These are phyloP conservation scores for Zymoseptoria ardabiliae DNA, from an alignment of 2,329 filamentous ascomycete species.

Conservation along the genomic window DNA sequence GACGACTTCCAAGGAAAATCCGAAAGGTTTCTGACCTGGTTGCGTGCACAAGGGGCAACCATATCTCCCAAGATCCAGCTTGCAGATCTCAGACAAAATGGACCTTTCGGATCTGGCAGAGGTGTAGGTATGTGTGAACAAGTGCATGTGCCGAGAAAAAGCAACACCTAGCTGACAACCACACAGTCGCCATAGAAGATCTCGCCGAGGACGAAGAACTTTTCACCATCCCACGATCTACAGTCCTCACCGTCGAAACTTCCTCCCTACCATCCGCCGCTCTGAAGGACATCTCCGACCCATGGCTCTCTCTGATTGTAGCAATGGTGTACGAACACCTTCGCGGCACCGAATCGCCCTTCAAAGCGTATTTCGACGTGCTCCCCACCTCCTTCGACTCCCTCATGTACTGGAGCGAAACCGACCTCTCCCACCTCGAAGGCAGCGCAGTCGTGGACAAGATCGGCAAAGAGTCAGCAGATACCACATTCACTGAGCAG, in stretches of 20 bases:
- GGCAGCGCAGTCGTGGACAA: conserved; percentile 69
- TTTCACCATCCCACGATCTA: conserved; percentile 67
- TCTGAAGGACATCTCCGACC: conserved; percentile 33
- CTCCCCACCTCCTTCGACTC: conserved; percentile 70
- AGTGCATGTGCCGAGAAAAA: conserved; percentile 2
- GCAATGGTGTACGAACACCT: conserved; percentile 72
- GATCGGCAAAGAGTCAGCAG: conserved; percentile 66
- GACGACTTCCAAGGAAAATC: conserved; percentile 34
- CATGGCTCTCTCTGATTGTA: conserved; percentile 58
- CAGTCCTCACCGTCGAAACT: conserved; percentile 65
- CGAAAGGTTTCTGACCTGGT: conserved; percentile 52
- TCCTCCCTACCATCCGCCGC: conserved; percentile 51
- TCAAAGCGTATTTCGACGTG: conserved; percentile 72
- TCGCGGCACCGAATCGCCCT: conserved; percentile 53
- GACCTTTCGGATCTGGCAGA: conserved; percentile 42
- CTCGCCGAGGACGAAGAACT: conserved; percentile 69
- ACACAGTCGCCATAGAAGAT: conserved; percentile 59
- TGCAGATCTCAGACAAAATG: conserved; percentile 49
- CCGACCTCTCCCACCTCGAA: conserved; percentile 65
- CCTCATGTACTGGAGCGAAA: conserved; percentile 77
- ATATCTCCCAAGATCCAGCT: conserved; percentile 53
- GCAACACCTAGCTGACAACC: not conserved
- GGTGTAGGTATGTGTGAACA: conserved; percentile 50
- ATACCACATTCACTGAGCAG: conserved; percentile 57
- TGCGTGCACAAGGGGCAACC: conserved; percentile 45